These are phyloP conservation scores for Cutaneotrichosporon arboriforme DNA, from an alignment of 1,284 basidiomycete species.

Conservation along the genomic window DNA sequence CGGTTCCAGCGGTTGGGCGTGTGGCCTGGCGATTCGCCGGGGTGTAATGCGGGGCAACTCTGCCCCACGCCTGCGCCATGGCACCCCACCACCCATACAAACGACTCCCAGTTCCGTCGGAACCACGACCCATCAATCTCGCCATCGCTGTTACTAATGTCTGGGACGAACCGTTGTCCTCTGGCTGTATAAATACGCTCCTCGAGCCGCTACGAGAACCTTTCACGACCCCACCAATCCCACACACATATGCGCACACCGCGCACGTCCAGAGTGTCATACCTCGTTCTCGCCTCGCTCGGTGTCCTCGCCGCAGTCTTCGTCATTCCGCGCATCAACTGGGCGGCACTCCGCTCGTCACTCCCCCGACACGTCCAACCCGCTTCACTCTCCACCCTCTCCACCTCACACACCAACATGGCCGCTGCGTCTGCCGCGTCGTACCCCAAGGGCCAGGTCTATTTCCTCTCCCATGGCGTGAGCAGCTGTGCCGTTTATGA, in stretches of 20 bases:
- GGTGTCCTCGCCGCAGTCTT: constrained; percentile 9
- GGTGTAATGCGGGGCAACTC: too few relatives aligned
- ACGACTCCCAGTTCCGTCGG: not conserved
- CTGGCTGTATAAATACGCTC: not conserved
- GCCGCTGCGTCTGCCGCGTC: not conserved
- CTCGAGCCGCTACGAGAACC: not conserved
- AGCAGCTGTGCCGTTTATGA: constrained; percentile 7
- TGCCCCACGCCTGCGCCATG: too few relatives aligned
- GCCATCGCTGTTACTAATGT: not conserved
- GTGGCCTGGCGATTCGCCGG: too few relatives aligned
- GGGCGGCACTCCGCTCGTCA: not conserved
- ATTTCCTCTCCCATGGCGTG: constrained; percentile 45
- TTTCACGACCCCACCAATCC: not conserved
- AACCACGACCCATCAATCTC: not conserved
- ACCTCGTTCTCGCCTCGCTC: constrained; percentile 1
- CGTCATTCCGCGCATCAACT: not conserved
- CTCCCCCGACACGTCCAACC: not conserved
- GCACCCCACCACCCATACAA: too few relatives aligned
- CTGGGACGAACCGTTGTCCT: not conserved
- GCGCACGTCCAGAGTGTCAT: not conserved
- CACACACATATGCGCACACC: not conserved
- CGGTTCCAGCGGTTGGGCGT: too few relatives aligned
- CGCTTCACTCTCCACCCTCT: not conserved
- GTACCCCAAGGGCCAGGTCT: constrained; percentile 29
- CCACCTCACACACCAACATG: constrained; percentile 1